Evolutionary conservation across 352 stramenopile species (phyloP), one percentile per base, ranked within the genome.

Genomic region (Globisporangium carolinianum): DNA sequence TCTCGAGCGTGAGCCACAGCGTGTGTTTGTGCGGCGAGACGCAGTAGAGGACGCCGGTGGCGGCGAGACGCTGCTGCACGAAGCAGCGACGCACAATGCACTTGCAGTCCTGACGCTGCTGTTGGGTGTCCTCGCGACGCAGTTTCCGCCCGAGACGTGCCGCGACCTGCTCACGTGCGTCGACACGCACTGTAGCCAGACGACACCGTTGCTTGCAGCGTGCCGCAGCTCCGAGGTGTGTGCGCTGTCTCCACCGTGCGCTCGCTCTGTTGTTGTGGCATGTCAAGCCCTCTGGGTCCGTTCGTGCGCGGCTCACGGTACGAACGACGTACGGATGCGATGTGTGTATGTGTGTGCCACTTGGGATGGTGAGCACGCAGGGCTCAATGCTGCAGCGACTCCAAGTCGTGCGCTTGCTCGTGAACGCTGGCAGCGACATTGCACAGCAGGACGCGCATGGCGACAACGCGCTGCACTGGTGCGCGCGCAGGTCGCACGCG

Each of bases 401-500:
- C 15, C 62, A 80, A 55, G 73, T 89, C 45, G 52, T 86, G 11
- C 66, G 64, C 17, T 47, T 87, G 15, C 65, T 91, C 7, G 61
- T 91, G 7, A 49, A 72, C 17, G 61, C 65, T 43, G 77, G 72
- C 18, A 72, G 62, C 2, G 69, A 78, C n/a, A 69, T 81, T 4
- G 66, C 71, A 6, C 63, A 60, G 14, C 61, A 70, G 5, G 82
- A 91, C 43, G 66, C 68, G 0, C 73, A 87, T 57, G 79, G 82
- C 0, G 79, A 91, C 59, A 89, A 78, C 17, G 79, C 63, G 14
- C 51, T 91, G 5, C 82, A 91, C 47, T 89, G 76, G 75, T 87
- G 82, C 38, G 79, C 76, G 48, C 75, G 77, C n/a, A 74, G 53
- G 24, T 79, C 75, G 17, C 69, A 70, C 43, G 60, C 83, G 0